These are phyloP conservation scores for Cicer yamashitae DNA, from an alignment of 306 rosid genomes.

Conservation along the genomic window DNA sequence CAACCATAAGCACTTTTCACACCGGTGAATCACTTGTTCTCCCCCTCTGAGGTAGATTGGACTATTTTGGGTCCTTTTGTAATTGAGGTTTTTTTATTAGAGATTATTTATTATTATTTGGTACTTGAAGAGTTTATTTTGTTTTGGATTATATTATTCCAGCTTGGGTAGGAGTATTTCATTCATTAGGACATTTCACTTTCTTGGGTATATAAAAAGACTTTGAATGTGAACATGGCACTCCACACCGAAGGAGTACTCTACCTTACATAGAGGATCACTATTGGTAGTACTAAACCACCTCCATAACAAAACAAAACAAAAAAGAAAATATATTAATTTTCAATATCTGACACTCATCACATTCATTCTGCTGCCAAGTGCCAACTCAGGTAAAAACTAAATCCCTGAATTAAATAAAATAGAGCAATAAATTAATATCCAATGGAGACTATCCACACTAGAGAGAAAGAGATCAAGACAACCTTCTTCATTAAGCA, in stretches of 20 bases:
- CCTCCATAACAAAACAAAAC: background rate
- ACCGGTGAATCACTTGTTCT: background rate
- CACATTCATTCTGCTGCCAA: slow-evolving; percentile 18
- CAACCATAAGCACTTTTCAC: slow-evolving; percentile 27
- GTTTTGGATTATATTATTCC: background rate
- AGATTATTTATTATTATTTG: background rate
- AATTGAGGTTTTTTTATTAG: background rate
- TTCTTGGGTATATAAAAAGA: background rate
- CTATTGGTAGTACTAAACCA: background rate
- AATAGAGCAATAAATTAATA: slow-evolving; percentile 25
- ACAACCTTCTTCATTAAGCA: slow-evolving; percentile 86
- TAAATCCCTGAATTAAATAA: slow-evolving; percentile 26
- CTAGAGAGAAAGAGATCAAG: background rate
- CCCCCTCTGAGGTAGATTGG: background rate
- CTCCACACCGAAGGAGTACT: background rate
- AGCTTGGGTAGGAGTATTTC: background rate
- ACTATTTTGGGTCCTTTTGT: background rate
- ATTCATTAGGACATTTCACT: background rate
- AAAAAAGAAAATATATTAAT: background rate
- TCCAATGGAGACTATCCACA: background rate
- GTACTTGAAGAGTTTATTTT: background rate
- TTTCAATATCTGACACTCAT: slow-evolving; percentile 9
- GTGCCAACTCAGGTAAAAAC: slow-evolving; percentile 1
- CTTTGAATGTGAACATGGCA: background rate
- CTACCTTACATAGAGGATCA: background rate